A percentile compares a stretch with the other conserved stretches of the same genome.
Conservation (phyloP, 805 yeast species). For the Barnettozyma pratensis region DNA sequence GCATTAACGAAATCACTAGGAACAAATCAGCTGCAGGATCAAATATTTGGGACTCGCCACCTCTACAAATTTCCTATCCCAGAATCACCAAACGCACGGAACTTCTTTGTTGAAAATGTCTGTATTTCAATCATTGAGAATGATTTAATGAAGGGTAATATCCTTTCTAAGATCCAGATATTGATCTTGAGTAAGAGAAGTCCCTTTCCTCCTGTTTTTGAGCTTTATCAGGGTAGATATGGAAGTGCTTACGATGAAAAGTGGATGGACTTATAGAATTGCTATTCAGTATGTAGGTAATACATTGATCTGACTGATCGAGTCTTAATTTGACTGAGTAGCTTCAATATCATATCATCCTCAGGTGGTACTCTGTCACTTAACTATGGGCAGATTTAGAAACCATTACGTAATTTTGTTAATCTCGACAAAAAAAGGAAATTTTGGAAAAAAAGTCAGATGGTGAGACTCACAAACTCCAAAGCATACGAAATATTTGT, state of each 20-base stretch:
- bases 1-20: constrained; percentile 23
- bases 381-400: no score
- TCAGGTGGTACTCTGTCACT: no score
- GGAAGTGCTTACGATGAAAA: constrained; percentile 6
- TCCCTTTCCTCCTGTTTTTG: constrained; percentile 34
- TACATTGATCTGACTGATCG: no score
- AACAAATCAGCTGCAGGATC: constrained; percentile 17
- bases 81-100: constrained; percentile 20
- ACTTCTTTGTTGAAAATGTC: constrained; percentile 43
- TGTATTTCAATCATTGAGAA: constrained; percentile 48
- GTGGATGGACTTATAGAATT: constrained; percentile 15
- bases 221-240: constrained; percentile 16
- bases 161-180: constrained; percentile 35
- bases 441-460: neutral
- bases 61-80: constrained; percentile 23
- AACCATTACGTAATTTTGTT: neutral
- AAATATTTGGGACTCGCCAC: constrained; percentile 11
- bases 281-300: no score
- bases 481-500: no score
- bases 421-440: neutral
- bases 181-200: constrained; percentile 38
- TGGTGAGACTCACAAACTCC: neutral
- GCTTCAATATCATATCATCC: no score
- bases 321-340: no score
- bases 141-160: constrained; percentile 48